Percentiles rank a stretch among this genome's conserved stretches.
Evolutionary conservation across 768 basidiomycete species (phyloP).

Genomic region (Psilocybe cubensis): DNA sequence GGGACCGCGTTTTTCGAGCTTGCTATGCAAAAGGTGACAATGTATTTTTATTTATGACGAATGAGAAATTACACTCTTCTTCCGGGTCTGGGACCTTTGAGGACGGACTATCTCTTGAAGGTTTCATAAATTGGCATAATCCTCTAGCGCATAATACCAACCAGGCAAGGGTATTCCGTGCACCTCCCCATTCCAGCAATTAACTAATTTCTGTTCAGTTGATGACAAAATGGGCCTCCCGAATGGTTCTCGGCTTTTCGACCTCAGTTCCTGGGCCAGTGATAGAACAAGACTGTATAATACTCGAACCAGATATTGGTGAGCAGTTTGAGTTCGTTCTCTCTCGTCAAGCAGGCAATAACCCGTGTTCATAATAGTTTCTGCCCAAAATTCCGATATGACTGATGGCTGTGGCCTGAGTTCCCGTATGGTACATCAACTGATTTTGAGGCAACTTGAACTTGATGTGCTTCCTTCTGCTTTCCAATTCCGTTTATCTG

Average conservation of each 20-base stretch:
- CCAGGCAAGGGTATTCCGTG: constrained; percentile 42
- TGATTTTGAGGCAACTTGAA: constrained; percentile 32
- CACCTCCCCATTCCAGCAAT: neutral
- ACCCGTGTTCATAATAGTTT: neutral
- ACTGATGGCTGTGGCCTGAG: constrained; percentile 59
- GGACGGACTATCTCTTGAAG: constrained; percentile 39
- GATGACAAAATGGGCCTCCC: constrained; percentile 66
- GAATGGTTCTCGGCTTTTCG: constrained; percentile 62
- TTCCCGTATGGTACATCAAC: constrained; percentile 36
- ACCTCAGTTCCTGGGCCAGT: constrained; percentile 62
- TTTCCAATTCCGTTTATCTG: constrained; percentile 52
- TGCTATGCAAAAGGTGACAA: constrained; percentile 65
- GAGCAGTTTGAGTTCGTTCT: constrained; percentile 12
- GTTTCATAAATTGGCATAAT: constrained; percentile 62
- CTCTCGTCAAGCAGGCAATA: neutral
- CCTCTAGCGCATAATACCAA: constrained; percentile 44
- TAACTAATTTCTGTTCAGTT: constrained; percentile 35
- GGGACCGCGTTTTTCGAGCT: constrained; percentile 56
- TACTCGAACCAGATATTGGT: constrained; percentile 51
- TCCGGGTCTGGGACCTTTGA: constrained; percentile 22
- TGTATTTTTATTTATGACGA: constrained; percentile 57
- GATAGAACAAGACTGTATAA: constrained; percentile 39
- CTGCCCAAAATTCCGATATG: constrained; percentile 46
- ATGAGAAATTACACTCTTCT: constrained; percentile 38
- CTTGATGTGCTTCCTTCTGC: constrained; percentile 44